Evolutionary conservation across 1,284 basidiomycete species (phyloP), one percentile per base, ranked within the genome.

Genomic region (Chiua sp.): DNA sequence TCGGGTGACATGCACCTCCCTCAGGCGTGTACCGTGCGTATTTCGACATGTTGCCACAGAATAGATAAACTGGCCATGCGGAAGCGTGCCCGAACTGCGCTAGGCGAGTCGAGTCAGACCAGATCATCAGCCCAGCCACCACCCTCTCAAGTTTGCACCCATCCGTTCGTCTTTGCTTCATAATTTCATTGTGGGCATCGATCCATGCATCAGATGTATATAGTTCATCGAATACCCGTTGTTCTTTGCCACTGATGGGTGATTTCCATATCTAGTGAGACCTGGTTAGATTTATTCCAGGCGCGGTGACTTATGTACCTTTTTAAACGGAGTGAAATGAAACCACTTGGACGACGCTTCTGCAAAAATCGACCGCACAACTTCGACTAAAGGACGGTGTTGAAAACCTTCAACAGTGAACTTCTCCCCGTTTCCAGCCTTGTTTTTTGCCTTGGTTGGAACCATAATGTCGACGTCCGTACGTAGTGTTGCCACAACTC

Each of bases 31-130:
- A 0, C n/a, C 71, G 66, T 2, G 52, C 53, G 42, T 77, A 80
- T 62, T 80, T 80, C 1, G 75, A 74, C 32, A 72, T 69, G 35
- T 77, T 78, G 4, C 73, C 73, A 49, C 79, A 72, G 33, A 64
- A 75, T 0, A 77, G 39, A 55, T 80, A 80, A 2, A 77, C 30
- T 0, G 78, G 80, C 78, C 78, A 80, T 0, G 77, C 58, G 4
- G 65, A 62, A 3, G 72, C 68, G 3, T 63, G 59, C 0, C 79
- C 77, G 55, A 79, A 80, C 12, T 65, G 63, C 0, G 75, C 66
- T 1, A 80, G 66, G 7, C 77, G 75, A 0, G 78, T 80, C 0
- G 71, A 62, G 54, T 80, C 77, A 0, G 78, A 80, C 67, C 68
- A 77, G 55, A 76, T 62, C 71, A 79, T 73, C 1, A 78, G 44